These are phyloP conservation scores for Volvox africanus DNA, from an alignment of 139 green algal species.

Conservation along the genomic window DNA sequence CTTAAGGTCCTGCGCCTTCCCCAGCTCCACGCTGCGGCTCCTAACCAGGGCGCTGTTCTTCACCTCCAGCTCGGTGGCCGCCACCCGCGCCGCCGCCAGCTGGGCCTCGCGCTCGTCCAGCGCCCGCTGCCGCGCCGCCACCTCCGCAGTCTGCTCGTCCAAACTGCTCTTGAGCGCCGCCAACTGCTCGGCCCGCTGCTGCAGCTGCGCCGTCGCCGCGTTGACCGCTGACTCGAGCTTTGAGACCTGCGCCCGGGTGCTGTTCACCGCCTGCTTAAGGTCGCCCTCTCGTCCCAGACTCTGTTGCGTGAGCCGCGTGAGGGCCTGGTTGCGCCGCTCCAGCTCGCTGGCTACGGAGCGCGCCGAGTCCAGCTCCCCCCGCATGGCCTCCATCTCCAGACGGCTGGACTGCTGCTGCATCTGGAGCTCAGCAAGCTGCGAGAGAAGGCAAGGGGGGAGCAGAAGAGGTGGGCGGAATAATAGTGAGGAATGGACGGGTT, in stretches of 20 bases:
- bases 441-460: background rate
- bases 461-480: background rate
- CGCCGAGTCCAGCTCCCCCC: slow-evolving; percentile 37
- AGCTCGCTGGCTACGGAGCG: slow-evolving; percentile 40
- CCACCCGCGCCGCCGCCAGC: slow-evolving; percentile 23
- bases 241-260: slow-evolving; percentile 35
- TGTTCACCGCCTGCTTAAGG: slow-evolving; percentile 51
- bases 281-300: slow-evolving; percentile 45
- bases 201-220: background rate
- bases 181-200: slow-evolving; percentile 28
- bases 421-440: slow-evolving; percentile 45
- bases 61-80: slow-evolving; percentile 12
- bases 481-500: too few relatives aligned
- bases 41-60: slow-evolving; percentile 14
- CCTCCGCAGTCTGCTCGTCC: slow-evolving; percentile 36
- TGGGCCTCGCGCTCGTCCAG: slow-evolving; percentile 32
- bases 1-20: slow-evolving; percentile 43
- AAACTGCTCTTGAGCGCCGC: background rate
- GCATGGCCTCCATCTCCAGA: slow-evolving; percentile 41
- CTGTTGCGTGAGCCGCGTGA: slow-evolving; percentile 38
- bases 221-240: slow-evolving; percentile 39
- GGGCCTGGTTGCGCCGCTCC: slow-evolving; percentile 20
- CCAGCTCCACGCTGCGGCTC: slow-evolving; percentile 25
- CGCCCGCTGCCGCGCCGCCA: slow-evolving; percentile 20
- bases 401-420: slow-evolving; percentile 42